These are phyloP conservation scores for Cyberlindnera misumaiensis DNA, from an alignment of 805 yeast species.

Conservation along the genomic window DNA sequence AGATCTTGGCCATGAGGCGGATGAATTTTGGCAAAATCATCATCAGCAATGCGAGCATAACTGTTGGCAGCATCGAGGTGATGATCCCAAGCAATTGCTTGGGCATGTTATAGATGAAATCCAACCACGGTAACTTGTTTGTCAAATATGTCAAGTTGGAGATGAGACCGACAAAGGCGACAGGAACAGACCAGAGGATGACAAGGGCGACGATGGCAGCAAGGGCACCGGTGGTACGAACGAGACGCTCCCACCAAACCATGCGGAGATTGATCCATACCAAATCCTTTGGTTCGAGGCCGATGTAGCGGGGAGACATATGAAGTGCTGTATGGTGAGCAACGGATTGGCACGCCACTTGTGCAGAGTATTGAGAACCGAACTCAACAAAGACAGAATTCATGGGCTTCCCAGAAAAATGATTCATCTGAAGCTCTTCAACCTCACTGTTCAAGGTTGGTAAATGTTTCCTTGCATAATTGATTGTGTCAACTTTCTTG, in stretches of 20 bases:
- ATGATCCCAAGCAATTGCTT: slow-evolving; percentile 48
- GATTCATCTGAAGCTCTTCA: slow-evolving; percentile 44
- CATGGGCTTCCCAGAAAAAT: slow-evolving; percentile 48
- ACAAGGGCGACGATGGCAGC: slow-evolving; percentile 50
- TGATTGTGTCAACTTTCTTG: slow-evolving; percentile 56
- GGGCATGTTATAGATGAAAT: slow-evolving; percentile 54
- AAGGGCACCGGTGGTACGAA: slow-evolving; percentile 44
- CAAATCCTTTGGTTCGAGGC: slow-evolving; percentile 57
- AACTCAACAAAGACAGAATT: slow-evolving; percentile 78
- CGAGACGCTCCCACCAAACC: slow-evolving; percentile 73
- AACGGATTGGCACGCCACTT: slow-evolving; percentile 58
- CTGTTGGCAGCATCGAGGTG: slow-evolving; percentile 64
- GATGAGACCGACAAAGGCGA: slow-evolving; percentile 69
- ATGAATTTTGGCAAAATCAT: slow-evolving; percentile 58
- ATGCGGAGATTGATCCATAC: slow-evolving; percentile 69
- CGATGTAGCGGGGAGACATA: slow-evolving; percentile 53
- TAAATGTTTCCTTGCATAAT: slow-evolving; percentile 48
- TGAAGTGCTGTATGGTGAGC: slow-evolving; percentile 62
- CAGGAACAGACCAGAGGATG: slow-evolving; percentile 70
- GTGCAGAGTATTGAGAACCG: slow-evolving; percentile 69
- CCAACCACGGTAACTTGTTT: slow-evolving; percentile 46
- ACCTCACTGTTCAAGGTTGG: slow-evolving; percentile 54
- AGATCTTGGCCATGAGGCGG: slow-evolving; percentile 50
- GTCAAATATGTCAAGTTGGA: slow-evolving; percentile 62
- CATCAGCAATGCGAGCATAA: slow-evolving; percentile 61